Base-by-base conservation (phyloP, 768 basidiomycete genomes). In the Terana coerulea region DNA sequence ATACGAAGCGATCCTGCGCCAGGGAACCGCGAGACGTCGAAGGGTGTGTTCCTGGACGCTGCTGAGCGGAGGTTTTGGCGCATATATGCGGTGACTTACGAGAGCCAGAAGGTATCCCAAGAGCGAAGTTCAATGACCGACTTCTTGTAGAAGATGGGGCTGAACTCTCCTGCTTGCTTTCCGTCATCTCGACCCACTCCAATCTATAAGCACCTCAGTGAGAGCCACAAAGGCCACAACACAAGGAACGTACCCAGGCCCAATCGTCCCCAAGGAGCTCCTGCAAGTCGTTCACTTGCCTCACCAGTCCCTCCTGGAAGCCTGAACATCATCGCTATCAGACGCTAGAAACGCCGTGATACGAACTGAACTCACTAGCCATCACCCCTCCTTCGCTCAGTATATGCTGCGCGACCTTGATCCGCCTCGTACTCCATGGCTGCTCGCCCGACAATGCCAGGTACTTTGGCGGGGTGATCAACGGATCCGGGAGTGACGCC, bases 121-220 rank as follows among this genome's bases (percentile, higher is more conserved):
- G 65, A 62, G 19, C 73, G 56, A 6, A 77, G 65, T 8, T 61
- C 64, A 37, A 78, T 57, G 30, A 67, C 65, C 1, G 43, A 73
- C 74, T 68, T 75, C 53, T 79, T 75, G 67, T 72, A 86, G 62
- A 83, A 85, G 52, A 85, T 77, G 0, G 83, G 80, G 57, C 73
- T 74, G 62, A 80, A 84, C 62, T 86, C 84, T 28, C 84, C 83
- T 1, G 69, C 72, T 14, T 67, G 52, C 7, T 63, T 64, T 3
- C 83, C 83, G 57, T 86, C 79, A 48, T 82, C 76, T n/a, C 84
- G 69, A 0, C 83, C 84, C 0, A 83, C 80, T 1, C 82, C 83
- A 19, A 83, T 73, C 75, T 79, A 33, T n/a, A n/a, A n/a, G n/a
- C 34, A 34, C 10, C 17, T 34, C 33, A 17, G 10, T 34, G 33